Conservation (phyloP, 345 rosid genomes). For the Raphanus raphanistrum region DNA sequence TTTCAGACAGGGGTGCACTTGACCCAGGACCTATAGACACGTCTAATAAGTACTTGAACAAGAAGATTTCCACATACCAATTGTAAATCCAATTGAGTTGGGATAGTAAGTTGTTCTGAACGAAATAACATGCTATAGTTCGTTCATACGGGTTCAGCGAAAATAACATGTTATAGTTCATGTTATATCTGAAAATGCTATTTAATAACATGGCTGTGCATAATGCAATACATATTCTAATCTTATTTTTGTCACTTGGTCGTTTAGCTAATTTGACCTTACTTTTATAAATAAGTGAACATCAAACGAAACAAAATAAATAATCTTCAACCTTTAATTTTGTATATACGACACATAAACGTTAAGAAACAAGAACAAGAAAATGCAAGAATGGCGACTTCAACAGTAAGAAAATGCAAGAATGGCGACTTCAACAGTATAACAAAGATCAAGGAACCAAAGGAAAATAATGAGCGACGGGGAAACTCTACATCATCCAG, state of each 20-base stretch:
- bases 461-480: background rate
- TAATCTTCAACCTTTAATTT: conserved; percentile 4
- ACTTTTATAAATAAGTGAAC: background rate
- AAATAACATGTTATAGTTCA: background rate
- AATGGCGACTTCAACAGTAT: background rate
- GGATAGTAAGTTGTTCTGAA: no score
- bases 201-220: background rate
- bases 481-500: conserved; percentile 32
- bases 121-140: background rate
- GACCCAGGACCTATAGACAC: no score
- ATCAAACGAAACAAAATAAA: conserved; percentile 1
- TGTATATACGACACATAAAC: conserved; percentile 23
- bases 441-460: background rate
- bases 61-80: no score
- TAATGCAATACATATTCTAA: background rate
- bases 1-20: no score
- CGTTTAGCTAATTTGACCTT: background rate
- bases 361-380: background rate
- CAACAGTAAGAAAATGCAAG: background rate
- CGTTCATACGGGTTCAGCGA: background rate
- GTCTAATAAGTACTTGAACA: no score
- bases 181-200: background rate
- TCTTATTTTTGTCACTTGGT: background rate
- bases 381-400: background rate
- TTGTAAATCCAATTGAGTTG: no score